These are phyloP conservation scores for Ophiocordyceps sinensis DNA, from an alignment of 2,329 filamentous ascomycete species.

Conservation along the genomic window DNA sequence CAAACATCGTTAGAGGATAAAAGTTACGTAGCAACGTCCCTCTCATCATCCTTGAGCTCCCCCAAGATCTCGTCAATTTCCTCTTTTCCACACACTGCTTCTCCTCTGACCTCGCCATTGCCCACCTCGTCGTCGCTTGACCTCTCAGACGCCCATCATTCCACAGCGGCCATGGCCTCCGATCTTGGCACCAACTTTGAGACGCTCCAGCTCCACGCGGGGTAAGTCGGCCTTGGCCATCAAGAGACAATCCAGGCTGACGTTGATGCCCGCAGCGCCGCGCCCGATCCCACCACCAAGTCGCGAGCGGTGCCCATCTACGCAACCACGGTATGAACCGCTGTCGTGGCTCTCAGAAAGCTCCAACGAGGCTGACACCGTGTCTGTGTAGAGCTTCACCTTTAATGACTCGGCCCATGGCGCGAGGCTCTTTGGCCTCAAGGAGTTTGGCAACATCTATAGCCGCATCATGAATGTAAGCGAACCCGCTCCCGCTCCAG, in stretches of 20 bases:
- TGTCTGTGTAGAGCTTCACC: slow-evolving; percentile 51
- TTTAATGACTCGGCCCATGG: slow-evolving; percentile 97
- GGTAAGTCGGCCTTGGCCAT: slow-evolving; percentile 32
- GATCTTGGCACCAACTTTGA: slow-evolving; percentile 54
- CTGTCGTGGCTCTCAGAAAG: too few species aligned
- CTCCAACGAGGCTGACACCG: neutral
- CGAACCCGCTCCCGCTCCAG: slow-evolving; percentile 2
- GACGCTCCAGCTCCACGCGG: slow-evolving; percentile 75
- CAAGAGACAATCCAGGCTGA: neutral
- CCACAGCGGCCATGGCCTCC: slow-evolving; percentile 11
- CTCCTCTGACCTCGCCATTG: neutral
- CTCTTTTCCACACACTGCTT: too few species aligned
- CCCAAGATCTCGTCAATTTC: too few species aligned
- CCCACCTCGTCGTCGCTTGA: neutral
- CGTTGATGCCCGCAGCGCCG: slow-evolving; percentile 46
- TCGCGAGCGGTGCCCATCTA: slow-evolving; percentile 92
- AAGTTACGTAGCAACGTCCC: too few species aligned
- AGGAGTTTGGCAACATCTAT: slow-evolving; percentile 97
- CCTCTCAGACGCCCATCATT: neutral
- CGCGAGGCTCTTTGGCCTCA: slow-evolving; percentile 87
- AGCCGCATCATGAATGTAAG: slow-evolving; percentile 85
- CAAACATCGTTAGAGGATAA: too few species aligned
- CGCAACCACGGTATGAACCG: slow-evolving; percentile 51
- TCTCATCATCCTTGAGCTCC: neutral
- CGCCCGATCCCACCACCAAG: slow-evolving; percentile 68